Conservation (phyloP, 106 monocot species). For the Allium fistulosum region DNA sequence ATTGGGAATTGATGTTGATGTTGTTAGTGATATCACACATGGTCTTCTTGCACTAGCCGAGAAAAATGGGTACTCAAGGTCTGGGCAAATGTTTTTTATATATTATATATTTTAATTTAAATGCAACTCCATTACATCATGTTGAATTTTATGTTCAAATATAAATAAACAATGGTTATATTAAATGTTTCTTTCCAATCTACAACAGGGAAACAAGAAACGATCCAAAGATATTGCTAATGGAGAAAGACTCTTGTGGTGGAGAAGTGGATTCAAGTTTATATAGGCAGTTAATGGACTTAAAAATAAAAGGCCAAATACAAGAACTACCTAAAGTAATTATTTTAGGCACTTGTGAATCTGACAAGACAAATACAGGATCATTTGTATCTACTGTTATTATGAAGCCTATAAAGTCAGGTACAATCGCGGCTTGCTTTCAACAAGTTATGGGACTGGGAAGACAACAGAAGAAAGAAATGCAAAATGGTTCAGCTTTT, state of each 20-base stretch:
- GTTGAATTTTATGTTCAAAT: too few relatives aligned
- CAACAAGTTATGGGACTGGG: conserved; percentile 53
- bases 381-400: conserved; percentile 43
- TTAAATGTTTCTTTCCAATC: neutral
- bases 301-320: conserved; percentile 26
- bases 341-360: conserved; percentile 55
- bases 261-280: conserved; percentile 17
- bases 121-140: too few relatives aligned
- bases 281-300: conserved; percentile 21
- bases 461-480: conserved; percentile 28
- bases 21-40: conserved; percentile 25
- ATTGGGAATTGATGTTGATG: conserved; percentile 64
- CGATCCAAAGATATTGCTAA: conserved; percentile 44
- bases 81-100: conserved; percentile 30
- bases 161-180: too few relatives aligned
- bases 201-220: conserved; percentile 22
- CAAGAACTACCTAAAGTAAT: conserved; percentile 42
- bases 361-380: conserved; percentile 33
- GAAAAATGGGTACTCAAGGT: conserved; percentile 41
- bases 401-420: conserved; percentile 80
- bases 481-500: conserved; percentile 31
- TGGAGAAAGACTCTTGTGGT: conserved; percentile 66
- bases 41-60: conserved; percentile 26
- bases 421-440: conserved; percentile 67
- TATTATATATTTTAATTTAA: too few relatives aligned